phyloP scores from a whole-genome alignment of 208 protist genomes.

The Willaertia magna region DNA sequence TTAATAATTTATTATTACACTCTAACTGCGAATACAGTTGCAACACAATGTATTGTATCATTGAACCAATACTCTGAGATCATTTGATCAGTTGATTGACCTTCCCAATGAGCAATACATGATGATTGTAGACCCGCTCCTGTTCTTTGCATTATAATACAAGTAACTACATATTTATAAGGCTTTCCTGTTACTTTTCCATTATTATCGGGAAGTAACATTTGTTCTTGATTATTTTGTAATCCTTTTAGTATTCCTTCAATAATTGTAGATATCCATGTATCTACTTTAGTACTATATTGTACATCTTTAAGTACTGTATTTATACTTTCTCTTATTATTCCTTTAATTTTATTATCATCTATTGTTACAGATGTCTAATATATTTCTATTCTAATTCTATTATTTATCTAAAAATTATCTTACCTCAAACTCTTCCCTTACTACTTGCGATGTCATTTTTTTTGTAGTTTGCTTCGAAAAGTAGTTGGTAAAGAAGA shows the following conservation, averaged over 20 bases:
- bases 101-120: not conserved
- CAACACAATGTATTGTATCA: not conserved
- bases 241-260: not conserved
- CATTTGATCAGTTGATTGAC: not conserved
- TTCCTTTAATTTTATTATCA: not conserved
- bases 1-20: not conserved
- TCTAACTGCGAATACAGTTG: not conserved
- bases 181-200: not conserved
- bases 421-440: too few relatives aligned
- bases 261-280: not conserved
- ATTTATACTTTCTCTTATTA: not conserved
- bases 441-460: too few relatives aligned
- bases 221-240: not conserved
- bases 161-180: conserved; percentile 2
- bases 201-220: not conserved
- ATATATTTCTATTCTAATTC: too few relatives aligned
- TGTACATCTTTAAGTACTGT: not conserved
- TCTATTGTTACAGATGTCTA: not conserved
- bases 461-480: too few relatives aligned
- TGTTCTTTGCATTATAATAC: conserved; percentile 1
- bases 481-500: too few relatives aligned
- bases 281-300: not conserved
- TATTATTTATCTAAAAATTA: too few relatives aligned
- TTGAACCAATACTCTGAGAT: not conserved
- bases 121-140: not conserved